These are phyloP conservation scores for Skeletonema tropicum DNA, from an alignment of 108 stramenopile genomes.

Conservation along the genomic window DNA sequence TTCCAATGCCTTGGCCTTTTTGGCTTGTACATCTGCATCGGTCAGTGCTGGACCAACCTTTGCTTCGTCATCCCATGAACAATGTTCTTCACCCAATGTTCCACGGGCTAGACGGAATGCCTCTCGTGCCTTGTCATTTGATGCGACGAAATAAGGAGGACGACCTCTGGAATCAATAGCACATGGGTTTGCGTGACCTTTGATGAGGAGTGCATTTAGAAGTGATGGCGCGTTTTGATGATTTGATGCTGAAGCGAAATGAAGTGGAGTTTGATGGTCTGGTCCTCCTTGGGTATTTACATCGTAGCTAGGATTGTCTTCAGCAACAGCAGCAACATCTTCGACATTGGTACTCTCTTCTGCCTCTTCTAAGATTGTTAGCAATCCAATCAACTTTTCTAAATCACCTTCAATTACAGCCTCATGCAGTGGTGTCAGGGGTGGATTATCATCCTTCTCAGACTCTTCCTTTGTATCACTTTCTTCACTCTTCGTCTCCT, in stretches of 20 bases:
- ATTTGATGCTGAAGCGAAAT: constrained; percentile 42
- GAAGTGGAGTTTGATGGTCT: constrained; percentile 44
- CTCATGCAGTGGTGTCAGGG: constrained; percentile 65
- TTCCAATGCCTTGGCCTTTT: constrained; percentile 79
- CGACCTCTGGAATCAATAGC: constrained; percentile 63
- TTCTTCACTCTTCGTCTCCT: constrained; percentile 1
- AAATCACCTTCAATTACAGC: constrained; percentile 69
- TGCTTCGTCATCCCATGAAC: constrained; percentile 73
- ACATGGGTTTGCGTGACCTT: constrained; percentile 81
- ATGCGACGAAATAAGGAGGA: constrained; percentile 74
- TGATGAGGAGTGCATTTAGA: constrained; percentile 53
- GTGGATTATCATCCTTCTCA: constrained; percentile 29
- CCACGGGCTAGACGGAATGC: constrained; percentile 84
- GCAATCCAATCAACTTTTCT: constrained; percentile 43
- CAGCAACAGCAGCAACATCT: constrained; percentile 33
- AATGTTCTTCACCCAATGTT: constrained; percentile 71
- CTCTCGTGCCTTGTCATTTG: constrained; percentile 70
- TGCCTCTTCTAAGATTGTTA: constrained; percentile 28
- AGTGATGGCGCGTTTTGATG: constrained; percentile 23
- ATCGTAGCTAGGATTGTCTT: constrained; percentile 22
- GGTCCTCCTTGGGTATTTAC: constrained; percentile 43
- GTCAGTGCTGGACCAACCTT: constrained; percentile 79
- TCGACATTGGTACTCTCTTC: constrained; percentile 23
- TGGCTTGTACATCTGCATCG: constrained; percentile 54
- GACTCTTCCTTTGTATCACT: not conserved